phyloP scores from a whole-genome alignment of 208 protist genomes.

The Kentomonas sorsogonicus region DNA sequence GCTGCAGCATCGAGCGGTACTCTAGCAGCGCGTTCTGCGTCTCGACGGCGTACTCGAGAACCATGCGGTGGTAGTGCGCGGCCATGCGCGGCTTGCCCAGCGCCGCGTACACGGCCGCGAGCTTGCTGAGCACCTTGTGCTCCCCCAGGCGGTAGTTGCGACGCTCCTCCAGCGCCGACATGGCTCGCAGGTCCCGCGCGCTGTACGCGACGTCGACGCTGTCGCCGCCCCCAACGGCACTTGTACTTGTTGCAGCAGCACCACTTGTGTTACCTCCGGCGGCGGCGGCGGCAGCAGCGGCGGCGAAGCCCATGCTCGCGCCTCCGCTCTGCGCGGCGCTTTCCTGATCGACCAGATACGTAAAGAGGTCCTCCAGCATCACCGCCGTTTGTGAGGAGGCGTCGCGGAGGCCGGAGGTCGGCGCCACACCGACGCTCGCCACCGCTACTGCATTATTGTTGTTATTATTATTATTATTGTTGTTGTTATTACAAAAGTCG shows the following conservation, averaged over 20 bases:
- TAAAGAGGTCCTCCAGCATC: too few relatives aligned
- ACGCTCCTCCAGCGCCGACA: constrained; percentile 45
- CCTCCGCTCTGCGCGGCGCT: not conserved
- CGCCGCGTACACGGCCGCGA: constrained; percentile 73
- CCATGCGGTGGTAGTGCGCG: constrained; percentile 71
- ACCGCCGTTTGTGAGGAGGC: too few relatives aligned
- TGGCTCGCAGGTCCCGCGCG: constrained; percentile 34
- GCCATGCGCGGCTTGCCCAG: constrained; percentile 63
- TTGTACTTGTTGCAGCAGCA: too few relatives aligned
- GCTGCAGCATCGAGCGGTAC: constrained; percentile 70
- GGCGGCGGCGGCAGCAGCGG: not conserved
- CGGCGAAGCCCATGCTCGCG: not conserved
- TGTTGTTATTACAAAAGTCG: not conserved
- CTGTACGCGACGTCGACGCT: constrained; percentile 18
- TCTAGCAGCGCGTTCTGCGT: constrained; percentile 61
- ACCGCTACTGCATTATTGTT: not conserved
- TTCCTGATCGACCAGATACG: too few relatives aligned
- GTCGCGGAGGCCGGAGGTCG: too few relatives aligned
- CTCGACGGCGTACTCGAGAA: constrained; percentile 65
- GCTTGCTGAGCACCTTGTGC: constrained; percentile 60
- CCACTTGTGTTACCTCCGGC: constrained; percentile 32
- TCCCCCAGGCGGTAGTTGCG: constrained; percentile 47
- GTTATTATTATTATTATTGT: not conserved
- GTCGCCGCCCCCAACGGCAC: constrained; percentile 18
- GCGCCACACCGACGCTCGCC: too few relatives aligned